A percentile compares a stretch with the other conserved stretches of the same genome.
phyloP scores from a whole-genome alignment of 164 flowering plant genomes.

The Dillenia suffruticosa region DNA sequence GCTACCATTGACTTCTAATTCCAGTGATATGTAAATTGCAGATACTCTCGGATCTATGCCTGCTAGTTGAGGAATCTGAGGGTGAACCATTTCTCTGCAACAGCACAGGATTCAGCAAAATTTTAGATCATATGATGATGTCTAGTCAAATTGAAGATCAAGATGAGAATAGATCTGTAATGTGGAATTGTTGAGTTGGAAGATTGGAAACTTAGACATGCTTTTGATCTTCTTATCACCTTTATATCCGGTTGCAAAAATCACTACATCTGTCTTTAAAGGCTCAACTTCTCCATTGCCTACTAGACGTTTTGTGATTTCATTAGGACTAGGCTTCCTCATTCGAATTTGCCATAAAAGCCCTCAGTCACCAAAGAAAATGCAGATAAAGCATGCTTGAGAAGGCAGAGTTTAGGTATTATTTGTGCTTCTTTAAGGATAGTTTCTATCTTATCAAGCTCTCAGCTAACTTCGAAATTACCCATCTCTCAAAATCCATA shows the following conservation, averaged over 20 bases:
- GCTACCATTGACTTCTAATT: constrained; percentile 34
- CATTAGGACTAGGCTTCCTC: constrained; percentile 39
- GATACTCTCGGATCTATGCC: constrained; percentile 34
- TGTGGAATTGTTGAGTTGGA: constrained; percentile 25
- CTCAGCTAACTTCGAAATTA: constrained; percentile 29
- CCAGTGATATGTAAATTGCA: constrained; percentile 29
- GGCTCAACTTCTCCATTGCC: constrained; percentile 14
- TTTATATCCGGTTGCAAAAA: constrained; percentile 49
- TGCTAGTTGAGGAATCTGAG: constrained; percentile 45
- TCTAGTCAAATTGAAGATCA: too few species aligned
- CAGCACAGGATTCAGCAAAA: not conserved
- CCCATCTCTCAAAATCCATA: constrained; percentile 27
- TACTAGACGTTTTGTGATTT: constrained; percentile 21
- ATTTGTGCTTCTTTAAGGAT: constrained; percentile 29
- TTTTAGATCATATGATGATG: not conserved
- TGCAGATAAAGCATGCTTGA: constrained; percentile 29
- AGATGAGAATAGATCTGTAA: constrained; percentile 23
- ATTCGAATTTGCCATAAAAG: constrained; percentile 25
- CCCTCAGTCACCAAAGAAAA: constrained; percentile 18
- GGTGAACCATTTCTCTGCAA: constrained; percentile 44
- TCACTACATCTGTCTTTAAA: constrained; percentile 31
- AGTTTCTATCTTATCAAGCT: constrained; percentile 25
- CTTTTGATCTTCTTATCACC: constrained; percentile 37
- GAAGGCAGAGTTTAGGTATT: constrained; percentile 29
- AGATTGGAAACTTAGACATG: constrained; percentile 27